Base-by-base conservation (phyloP, 345 rosid genomes). In the Chamaenerion angustifolium region DNA sequence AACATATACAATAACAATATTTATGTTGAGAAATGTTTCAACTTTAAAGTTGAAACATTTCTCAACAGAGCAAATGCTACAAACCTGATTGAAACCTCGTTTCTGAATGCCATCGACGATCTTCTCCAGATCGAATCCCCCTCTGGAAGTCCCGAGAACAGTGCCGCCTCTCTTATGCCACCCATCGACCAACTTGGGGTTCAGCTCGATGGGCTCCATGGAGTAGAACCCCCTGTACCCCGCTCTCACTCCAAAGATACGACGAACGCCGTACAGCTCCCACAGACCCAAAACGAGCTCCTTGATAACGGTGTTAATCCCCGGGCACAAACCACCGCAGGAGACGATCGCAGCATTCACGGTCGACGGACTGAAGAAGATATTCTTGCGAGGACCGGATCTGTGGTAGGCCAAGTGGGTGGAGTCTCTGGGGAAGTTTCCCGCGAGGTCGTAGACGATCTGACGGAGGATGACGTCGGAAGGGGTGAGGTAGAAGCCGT, bases 311-410 rank as follows among this genome's bases (percentile, higher is more conserved):
- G 94, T 86, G 70, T 90, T 86, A 77, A 75, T 59, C 25, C 95
- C 98, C 7, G 95, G 98, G 54, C 98, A 90, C 16, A 90, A 68
- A 13, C 98, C 98, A 4, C 94, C 98, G 40, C 94, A 86, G 0
- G 88, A 81, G 17, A 90, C 95, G 16, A 83, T 83, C 9, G 86
- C 92, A 3, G 72, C 95, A 52, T 72, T 71, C 4, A 68, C 68
- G 10, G 14, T 16, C 5, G 58, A 40, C 0, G 80, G 74, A 40
- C 80, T 76, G 31, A 77, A 88, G 42, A 59, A 43, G 48, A 88
- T 68, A 6, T 69, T 61, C 25, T 64, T 56, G 16, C 94, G 78
- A 2, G 95, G 95, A 4, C 97, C 95, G 4, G 97, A 94, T 9
- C 83, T 67, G 65, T 59, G 71, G 59, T 81, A 83, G 49, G 86